Evolutionary conservation across 1,284 basidiomycete species (phyloP).

Genomic region (Vanrija pseudolonga): DNA sequence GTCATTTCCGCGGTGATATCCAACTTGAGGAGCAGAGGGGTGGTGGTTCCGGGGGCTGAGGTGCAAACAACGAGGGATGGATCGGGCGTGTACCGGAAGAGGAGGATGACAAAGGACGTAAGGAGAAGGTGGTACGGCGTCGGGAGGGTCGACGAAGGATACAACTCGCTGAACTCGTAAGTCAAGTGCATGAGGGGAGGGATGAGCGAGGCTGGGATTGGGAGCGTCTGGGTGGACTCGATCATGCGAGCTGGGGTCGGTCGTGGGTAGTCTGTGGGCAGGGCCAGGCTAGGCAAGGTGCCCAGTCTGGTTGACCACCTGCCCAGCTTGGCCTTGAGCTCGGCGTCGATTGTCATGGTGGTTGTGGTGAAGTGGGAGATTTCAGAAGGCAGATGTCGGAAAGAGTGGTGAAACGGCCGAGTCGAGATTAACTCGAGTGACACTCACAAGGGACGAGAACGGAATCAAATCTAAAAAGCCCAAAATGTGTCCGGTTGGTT

Average conservation of each 20-base stretch:
- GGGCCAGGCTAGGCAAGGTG: constrained; percentile 78
- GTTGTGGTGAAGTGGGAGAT: not conserved
- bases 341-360: constrained; percentile 7
- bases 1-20: constrained; percentile 81
- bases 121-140: constrained; percentile 89
- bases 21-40: constrained; percentile 80
- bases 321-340: constrained; percentile 31
- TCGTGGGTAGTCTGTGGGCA: constrained; percentile 95
- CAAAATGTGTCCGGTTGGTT: no score
- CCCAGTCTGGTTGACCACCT: constrained; percentile 51
- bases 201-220: constrained; percentile 55
- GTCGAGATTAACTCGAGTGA: not conserved
- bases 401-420: not conserved
- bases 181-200: constrained; percentile 54
- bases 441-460: no score
- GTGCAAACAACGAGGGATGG: constrained; percentile 91
- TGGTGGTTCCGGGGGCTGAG: constrained; percentile 67
- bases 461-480: no score
- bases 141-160: constrained; percentile 54
- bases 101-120: constrained; percentile 81
- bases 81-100: constrained; percentile 95
- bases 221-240: constrained; percentile 67
- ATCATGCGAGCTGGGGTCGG: constrained; percentile 68
- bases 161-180: constrained; percentile 63
- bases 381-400: not conserved